phyloP scores from a whole-genome alignment of 2,329 filamentous ascomycete species.

The Fusarium chuoi region DNA sequence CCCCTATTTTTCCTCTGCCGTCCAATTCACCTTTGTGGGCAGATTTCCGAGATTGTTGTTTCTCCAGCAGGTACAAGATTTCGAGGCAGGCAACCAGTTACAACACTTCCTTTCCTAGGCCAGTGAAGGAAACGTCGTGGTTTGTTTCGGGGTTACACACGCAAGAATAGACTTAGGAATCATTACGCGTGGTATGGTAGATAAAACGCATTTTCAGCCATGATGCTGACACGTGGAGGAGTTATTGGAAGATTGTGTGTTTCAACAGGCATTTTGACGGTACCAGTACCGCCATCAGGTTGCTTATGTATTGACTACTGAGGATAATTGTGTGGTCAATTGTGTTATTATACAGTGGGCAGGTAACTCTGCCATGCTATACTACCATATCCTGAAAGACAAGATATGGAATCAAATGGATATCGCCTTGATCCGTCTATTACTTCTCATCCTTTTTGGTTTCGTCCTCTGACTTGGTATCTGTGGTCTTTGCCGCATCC shows the following conservation, averaged over 20 bases:
- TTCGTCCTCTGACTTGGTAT: constrained; percentile 10
- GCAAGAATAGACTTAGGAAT: background rate
- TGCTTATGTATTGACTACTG: background rate
- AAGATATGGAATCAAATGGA: constrained; percentile 14
- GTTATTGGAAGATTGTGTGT: background rate
- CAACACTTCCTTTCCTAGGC: background rate
- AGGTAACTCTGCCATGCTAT: background rate
- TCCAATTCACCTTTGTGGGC: background rate
- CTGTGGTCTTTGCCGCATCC: constrained; percentile 3
- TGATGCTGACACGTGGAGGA: background rate
- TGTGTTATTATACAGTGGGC: constrained; percentile 23
- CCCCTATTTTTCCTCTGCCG: background rate
- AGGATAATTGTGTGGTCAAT: background rate
- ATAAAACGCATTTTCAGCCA: background rate
- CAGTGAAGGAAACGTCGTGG: background rate
- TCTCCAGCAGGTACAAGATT: background rate
- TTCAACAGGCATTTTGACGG: background rate
- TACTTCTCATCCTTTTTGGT: constrained; percentile 18
- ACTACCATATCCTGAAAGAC: background rate
- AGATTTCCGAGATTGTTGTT: background rate
- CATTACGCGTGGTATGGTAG: background rate
- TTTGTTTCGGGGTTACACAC: background rate
- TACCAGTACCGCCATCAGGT: background rate
- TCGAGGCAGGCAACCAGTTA: background rate
- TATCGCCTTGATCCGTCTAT: constrained; percentile 8